Evolutionary conservation across 2,329 filamentous ascomycete genomes (phyloP).

Genomic region (Verticillium longisporum): DNA sequence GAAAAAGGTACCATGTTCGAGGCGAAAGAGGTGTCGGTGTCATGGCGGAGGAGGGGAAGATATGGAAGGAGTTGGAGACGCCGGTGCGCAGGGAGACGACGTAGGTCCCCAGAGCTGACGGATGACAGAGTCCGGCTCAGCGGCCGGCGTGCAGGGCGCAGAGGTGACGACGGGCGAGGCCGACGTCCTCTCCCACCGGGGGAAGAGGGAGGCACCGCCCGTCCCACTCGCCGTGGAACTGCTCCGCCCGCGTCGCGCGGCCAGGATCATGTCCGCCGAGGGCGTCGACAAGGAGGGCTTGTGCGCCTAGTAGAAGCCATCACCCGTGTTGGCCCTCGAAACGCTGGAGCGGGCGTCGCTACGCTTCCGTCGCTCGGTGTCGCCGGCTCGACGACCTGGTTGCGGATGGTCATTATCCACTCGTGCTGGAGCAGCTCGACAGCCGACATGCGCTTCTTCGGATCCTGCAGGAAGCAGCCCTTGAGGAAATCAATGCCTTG

Average conservation of each 20-base stretch:
- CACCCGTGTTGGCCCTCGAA: slow-evolving; percentile 9
- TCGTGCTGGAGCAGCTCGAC: slow-evolving; percentile 89
- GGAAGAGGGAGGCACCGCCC: not conserved
- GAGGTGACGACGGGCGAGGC: not conserved
- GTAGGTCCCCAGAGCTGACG: not conserved
- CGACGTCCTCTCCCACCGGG: not conserved
- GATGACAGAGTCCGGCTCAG: not conserved
- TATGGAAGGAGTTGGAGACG: not conserved
- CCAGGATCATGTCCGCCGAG: not conserved
- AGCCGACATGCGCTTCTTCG: slow-evolving; percentile 69
- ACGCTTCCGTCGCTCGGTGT: slow-evolving; percentile 52
- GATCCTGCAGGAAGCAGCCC: slow-evolving; percentile 81
- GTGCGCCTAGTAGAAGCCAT: slow-evolving; percentile 12
- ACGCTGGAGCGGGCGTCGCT: slow-evolving; percentile 30
- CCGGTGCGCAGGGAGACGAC: not conserved
- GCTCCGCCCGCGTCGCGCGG: not conserved
- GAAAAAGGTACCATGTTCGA: not conserved
- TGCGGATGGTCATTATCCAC: slow-evolving; percentile 69
- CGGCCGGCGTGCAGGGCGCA: not conserved
- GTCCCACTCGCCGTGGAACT: not conserved
- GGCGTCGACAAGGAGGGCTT: not conserved
- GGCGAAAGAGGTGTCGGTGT: not conserved
- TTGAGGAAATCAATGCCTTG: slow-evolving; percentile 82
- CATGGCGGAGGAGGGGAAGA: not conserved
- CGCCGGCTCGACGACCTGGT: slow-evolving; percentile 56